Evolutionary conservation across 441 rosid species (phyloP).

Genomic region (Theobroma grandiflorum): DNA sequence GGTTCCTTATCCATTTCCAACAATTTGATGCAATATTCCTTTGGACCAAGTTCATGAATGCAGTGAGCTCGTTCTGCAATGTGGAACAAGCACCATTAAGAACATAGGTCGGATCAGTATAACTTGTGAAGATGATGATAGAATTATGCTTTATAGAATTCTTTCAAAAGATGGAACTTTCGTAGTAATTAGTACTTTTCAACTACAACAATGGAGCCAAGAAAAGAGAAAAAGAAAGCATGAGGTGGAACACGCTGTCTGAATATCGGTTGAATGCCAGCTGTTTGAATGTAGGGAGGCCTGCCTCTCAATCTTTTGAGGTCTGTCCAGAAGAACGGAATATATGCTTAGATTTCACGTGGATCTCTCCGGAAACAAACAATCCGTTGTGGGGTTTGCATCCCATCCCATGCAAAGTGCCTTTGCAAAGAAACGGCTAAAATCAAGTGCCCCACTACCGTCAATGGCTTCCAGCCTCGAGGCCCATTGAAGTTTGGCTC

Average conservation of each 20-base stretch:
- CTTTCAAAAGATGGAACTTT: constrained; percentile 14
- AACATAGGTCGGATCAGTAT: background rate
- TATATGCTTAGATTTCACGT: background rate
- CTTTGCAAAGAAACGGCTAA: constrained; percentile 16
- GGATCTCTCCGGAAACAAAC: background rate
- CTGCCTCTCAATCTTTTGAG: background rate
- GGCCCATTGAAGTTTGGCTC: constrained; percentile 7
- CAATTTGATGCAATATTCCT: background rate
- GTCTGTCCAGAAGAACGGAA: background rate
- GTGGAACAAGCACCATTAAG: background rate
- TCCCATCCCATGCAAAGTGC: background rate
- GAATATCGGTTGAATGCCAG: constrained; percentile 1
- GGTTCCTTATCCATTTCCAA: background rate
- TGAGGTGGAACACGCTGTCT: background rate
- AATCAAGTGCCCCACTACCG: background rate
- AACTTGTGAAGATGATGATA: background rate
- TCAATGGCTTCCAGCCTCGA: background rate
- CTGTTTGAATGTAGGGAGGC: background rate
- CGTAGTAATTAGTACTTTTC: background rate
- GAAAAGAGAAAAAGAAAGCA: background rate
- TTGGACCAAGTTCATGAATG: background rate
- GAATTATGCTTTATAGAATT: background rate
- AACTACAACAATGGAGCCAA: background rate
- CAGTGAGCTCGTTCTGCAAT: constrained; percentile 1
- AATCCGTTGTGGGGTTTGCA: background rate